Percentiles rank a stretch among this genome's conserved stretches.
phyloP scores from a whole-genome alignment of 345 rosid genomes.

The Salix exigua region DNA sequence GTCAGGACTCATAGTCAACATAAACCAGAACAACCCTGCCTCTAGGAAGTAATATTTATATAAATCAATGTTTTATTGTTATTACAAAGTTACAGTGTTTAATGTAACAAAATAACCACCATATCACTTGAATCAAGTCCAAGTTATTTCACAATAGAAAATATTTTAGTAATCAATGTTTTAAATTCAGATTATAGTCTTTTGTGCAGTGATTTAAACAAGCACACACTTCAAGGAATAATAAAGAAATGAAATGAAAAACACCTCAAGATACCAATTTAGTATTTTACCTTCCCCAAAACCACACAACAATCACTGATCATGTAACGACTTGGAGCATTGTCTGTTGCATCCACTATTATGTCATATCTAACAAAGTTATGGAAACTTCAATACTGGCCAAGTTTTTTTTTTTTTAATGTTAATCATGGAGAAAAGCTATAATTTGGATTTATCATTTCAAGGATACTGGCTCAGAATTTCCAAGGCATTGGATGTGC shows the following conservation, averaged over 20 bases:
- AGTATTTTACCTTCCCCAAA: constrained; percentile 65
- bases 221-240: not conserved
- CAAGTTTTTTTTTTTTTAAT: not conserved
- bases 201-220: not conserved
- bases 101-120: not conserved
- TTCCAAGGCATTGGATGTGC: constrained; percentile 85
- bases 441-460: not conserved
- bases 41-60: not conserved
- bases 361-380: constrained; percentile 64
- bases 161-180: too few species aligned
- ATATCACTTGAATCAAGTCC: not conserved
- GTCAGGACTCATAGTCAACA: not conserved
- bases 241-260: too few species aligned
- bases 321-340: constrained; percentile 97
- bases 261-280: not conserved
- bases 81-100: not conserved
- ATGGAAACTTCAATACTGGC: constrained; percentile 26
- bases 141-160: not conserved
- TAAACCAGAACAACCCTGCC: not conserved
- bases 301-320: constrained; percentile 95
- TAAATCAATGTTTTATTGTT: not conserved
- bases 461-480: constrained; percentile 85
- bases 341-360: constrained; percentile 87
- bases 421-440: not conserved
- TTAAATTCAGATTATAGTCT: not conserved